Evolutionary conservation across 2,329 filamentous ascomycete species (phyloP).

Genomic region (Clathrospora elynae): DNA sequence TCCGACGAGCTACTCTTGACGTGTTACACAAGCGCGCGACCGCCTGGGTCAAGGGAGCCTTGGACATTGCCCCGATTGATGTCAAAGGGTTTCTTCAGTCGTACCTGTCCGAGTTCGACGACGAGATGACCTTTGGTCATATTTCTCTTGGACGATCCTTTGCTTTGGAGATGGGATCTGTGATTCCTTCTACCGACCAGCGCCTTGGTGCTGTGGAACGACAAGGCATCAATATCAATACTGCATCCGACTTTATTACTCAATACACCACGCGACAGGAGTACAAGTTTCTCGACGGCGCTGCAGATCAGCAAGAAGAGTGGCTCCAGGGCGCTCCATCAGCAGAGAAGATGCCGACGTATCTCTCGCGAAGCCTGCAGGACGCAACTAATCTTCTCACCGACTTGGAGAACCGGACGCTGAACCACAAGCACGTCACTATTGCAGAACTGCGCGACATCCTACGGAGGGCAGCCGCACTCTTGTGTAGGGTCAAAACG

Average conservation of each 20-base stretch:
- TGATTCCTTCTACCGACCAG: conserved; percentile 85
- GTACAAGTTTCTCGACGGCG: conserved; percentile 82
- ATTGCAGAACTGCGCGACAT: conserved; percentile 79
- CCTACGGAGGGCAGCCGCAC: conserved; percentile 79
- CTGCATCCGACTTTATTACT: conserved; percentile 92
- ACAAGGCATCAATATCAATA: conserved; percentile 78
- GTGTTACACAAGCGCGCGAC: conserved; percentile 77
- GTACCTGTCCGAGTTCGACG: conserved; percentile 92
- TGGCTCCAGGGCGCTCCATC: conserved; percentile 62
- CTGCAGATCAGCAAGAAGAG: conserved; percentile 67
- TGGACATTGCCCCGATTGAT: conserved; percentile 86
- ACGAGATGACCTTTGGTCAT: conserved; percentile 88
- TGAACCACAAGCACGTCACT: conserved; percentile 70
- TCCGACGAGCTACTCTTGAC: conserved; percentile 79
- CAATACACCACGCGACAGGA: conserved; percentile 97
- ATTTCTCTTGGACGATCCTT: conserved; percentile 92
- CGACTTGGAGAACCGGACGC: conserved; percentile 73
- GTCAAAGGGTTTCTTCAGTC: conserved; percentile 95
- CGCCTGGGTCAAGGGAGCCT: conserved; percentile 77
- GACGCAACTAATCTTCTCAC: conserved; percentile 65
- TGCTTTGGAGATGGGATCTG: conserved; percentile 86
- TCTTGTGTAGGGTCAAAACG: conserved; percentile 77
- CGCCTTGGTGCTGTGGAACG: conserved; percentile 79
- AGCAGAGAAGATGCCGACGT: conserved; percentile 19
- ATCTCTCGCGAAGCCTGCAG: conserved; percentile 52